phyloP scores from a whole-genome alignment of 768 basidiomycete species.

The Kwoniella botswanensis region DNA sequence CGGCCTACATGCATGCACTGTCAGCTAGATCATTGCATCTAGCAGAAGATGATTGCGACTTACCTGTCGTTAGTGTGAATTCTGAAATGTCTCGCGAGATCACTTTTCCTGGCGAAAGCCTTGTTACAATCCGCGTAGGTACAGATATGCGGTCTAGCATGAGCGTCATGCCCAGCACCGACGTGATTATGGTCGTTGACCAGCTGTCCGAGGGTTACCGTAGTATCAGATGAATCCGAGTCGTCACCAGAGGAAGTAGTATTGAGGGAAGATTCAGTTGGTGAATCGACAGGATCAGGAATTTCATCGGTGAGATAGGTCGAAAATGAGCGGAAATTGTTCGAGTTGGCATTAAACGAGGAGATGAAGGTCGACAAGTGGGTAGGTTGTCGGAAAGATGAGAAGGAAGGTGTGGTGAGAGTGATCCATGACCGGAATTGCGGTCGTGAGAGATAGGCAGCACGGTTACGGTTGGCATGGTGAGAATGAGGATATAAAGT shows the following conservation, averaged over 20 bases:
- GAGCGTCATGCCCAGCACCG: constrained; percentile 39
- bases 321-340: too few species aligned
- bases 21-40: background rate
- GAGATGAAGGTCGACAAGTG: background rate
- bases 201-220: constrained; percentile 35
- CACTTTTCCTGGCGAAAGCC: constrained; percentile 59
- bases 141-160: constrained; percentile 51
- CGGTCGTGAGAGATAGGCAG: constrained; percentile 12
- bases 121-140: constrained; percentile 52
- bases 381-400: background rate
- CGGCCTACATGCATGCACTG: constrained; percentile 36
- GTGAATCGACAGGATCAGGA: background rate
- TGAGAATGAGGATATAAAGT: background rate
- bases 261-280: background rate
- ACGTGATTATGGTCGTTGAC: constrained; percentile 48
- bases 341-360: background rate
- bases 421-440: background rate
- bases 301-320: background rate
- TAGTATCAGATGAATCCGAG: background rate
- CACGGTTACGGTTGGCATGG: constrained; percentile 2
- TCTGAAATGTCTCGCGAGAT: constrained; percentile 59
- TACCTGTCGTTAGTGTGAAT: constrained; percentile 61
- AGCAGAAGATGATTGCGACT: constrained; percentile 22
- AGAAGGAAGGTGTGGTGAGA: background rate
- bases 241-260: background rate